These are phyloP conservation scores for Boletus pseudo-olivaceus DNA, from an alignment of 768 basidiomycete species.

Conservation along the genomic window DNA sequence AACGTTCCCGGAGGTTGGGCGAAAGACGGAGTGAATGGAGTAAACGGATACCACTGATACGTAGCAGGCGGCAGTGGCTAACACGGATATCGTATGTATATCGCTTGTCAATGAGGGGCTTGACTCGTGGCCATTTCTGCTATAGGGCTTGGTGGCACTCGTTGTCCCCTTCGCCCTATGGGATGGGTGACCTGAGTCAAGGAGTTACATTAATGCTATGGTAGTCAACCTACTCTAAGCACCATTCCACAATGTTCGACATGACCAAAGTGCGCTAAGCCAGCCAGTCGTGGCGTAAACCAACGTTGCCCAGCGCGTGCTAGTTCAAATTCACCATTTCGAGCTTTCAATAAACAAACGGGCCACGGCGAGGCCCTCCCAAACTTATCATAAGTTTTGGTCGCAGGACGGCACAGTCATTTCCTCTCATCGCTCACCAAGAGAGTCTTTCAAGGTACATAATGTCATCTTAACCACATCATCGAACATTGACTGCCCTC, in stretches of 20 bases:
- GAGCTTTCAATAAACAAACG: not conserved
- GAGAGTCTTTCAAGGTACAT: not conserved
- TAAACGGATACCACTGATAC: slow-evolving; percentile 9
- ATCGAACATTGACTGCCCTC: not conserved
- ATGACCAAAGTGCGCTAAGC: not conserved
- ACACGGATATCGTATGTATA: slow-evolving; percentile 1
- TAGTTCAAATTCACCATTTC: not conserved
- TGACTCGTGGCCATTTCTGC: slow-evolving; percentile 13
- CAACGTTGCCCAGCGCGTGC: not conserved
- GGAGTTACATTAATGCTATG: not conserved
- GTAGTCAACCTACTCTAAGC: not conserved
- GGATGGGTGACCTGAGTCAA: slow-evolving; percentile 11
- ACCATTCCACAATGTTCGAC: not conserved
- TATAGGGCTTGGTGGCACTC: slow-evolving; percentile 1
- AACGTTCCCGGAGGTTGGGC: slow-evolving; percentile 8
- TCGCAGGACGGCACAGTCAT: not conserved
- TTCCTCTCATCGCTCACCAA: not conserved
- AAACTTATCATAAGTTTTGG: not conserved
- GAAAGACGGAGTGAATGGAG: slow-evolving; percentile 3
- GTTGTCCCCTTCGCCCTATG: not conserved
- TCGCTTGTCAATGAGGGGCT: slow-evolving; percentile 1
- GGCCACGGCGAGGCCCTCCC: not conserved
- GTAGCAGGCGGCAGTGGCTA: not conserved
- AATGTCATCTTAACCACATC: not conserved
- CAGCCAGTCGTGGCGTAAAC: not conserved